Base-by-base conservation (phyloP, 805 yeast species). In the Lipomyces sp. region DNA sequence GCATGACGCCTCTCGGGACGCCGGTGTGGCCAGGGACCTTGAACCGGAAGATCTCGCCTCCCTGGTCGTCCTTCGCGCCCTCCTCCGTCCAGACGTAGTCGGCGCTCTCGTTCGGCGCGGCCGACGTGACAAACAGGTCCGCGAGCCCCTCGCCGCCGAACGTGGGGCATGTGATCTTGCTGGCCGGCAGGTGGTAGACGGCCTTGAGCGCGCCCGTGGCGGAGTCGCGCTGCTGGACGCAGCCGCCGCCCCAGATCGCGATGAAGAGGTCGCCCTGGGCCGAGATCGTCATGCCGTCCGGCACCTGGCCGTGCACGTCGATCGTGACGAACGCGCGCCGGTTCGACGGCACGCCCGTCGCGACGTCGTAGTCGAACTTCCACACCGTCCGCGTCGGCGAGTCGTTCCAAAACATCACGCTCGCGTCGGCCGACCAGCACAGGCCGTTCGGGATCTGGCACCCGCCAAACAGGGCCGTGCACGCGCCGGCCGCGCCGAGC, bases 201-300 rank as follows among this genome's bases (percentile, higher is more conserved):
- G 77, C 76, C 21, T 79, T 65, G 14, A 84, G 63, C 43, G 73
- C 63, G 2, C 88, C 89, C 0, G 65, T 49, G 6, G 53, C 44
- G 1, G 69, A 43, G 36, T 78, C 69, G 54, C 78, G 74, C 60
- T 81, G 79, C 40, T 82, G 74, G 8, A 88, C 80, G 21, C 76
- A 64, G 37, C 71, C 65, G 1, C 84, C 75, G 24, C 81, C 75
- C 79, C 83, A 88, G 11, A 85, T 78, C 1, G 95, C 85, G 4
- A 81, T 71, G 68, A 77, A 84, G 35, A 89, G 63, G 45, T 77
- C 72, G 7, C 80, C 82, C 21, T 65, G 65, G 3, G 61, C 67
- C 37, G 84, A 79, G 57, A 84, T 68, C 23, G 82, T 72, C 57
- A 84, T 74, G 19, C 97, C 97, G 66, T 89, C 97, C 0, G 96